These are phyloP conservation scores for Solanum aculeatissimum DNA, from an alignment of 305 asterid genomes.

Conservation along the genomic window DNA sequence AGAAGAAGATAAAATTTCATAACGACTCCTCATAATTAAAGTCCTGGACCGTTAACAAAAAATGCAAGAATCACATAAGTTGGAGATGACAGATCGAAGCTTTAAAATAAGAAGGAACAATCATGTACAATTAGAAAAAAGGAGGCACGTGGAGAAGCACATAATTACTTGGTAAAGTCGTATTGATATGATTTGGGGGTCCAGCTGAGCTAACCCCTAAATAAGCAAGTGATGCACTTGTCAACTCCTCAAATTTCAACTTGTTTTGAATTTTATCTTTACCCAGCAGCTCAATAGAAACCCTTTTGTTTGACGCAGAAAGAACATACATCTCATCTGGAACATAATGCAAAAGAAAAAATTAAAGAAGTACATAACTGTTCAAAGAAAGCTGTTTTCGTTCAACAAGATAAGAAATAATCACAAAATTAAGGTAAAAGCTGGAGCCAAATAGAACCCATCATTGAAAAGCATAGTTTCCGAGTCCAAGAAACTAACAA, in stretches of 20 bases:
- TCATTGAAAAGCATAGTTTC: not conserved
- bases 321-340: conserved; percentile 98
- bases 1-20: not conserved
- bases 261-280: conserved; percentile 74
- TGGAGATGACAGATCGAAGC: not conserved
- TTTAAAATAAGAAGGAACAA: not conserved
- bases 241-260: conserved; percentile 72
- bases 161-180: conserved; percentile 60
- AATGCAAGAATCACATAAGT: not conserved
- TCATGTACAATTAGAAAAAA: not conserved
- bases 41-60: not conserved
- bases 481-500: not conserved
- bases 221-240: conserved; percentile 58
- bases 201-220: conserved; percentile 74
- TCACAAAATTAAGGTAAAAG: not conserved
- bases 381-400: not conserved
- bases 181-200: conserved; percentile 28
- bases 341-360: conserved; percentile 1
- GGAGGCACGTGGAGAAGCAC: not conserved
- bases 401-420: not conserved
- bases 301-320: conserved; percentile 78
- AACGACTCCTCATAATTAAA: not conserved
- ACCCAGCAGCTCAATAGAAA: conserved; percentile 78
- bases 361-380: not conserved
- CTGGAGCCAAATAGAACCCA: not conserved